Percentiles rank a stretch among this genome's conserved stretches.
Conservation (phyloP, 2,329 filamentous ascomycete genomes). For the Trichoderma afroharzianum region DNA sequence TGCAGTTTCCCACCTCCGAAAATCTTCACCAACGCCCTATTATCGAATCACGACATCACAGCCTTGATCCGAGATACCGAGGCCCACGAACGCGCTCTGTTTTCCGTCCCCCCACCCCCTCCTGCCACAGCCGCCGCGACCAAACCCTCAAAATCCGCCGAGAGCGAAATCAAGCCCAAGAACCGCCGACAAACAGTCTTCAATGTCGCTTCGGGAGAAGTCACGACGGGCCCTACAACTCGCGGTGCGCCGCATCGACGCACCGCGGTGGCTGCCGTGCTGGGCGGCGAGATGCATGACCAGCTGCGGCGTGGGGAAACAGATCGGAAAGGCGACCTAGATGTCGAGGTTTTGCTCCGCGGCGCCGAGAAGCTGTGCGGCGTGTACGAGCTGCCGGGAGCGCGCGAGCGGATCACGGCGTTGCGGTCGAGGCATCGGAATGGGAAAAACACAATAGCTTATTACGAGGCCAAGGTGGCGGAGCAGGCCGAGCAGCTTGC, state of each 20-base stretch:
- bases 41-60: slow-evolving; percentile 87
- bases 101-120: slow-evolving; percentile 76
- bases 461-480: slow-evolving; percentile 76
- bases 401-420: slow-evolving; percentile 68
- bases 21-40: slow-evolving; percentile 90
- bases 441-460: slow-evolving; percentile 68
- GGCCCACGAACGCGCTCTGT: slow-evolving; percentile 87
- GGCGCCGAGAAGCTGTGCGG: slow-evolving; percentile 87
- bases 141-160: neutral
- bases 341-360: slow-evolving; percentile 78
- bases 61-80: slow-evolving; percentile 93
- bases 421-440: slow-evolving; percentile 69
- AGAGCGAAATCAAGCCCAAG: neutral
- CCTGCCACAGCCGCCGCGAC: slow-evolving; percentile 39
- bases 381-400: slow-evolving; percentile 81
- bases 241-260: slow-evolving; percentile 55
- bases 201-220: slow-evolving; percentile 60
- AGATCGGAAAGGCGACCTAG: slow-evolving; percentile 62
- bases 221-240: slow-evolving; percentile 54
- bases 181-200: slow-evolving; percentile 61
- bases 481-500: slow-evolving; percentile 72
- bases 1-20: slow-evolving; percentile 81
- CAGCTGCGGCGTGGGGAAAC: slow-evolving; percentile 62
- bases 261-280: slow-evolving; percentile 83
- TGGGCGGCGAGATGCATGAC: slow-evolving; percentile 83